These are phyloP conservation scores for Pseudognaphalium luteoalbum DNA, from an alignment of 129 eudicot species.

Conservation along the genomic window DNA sequence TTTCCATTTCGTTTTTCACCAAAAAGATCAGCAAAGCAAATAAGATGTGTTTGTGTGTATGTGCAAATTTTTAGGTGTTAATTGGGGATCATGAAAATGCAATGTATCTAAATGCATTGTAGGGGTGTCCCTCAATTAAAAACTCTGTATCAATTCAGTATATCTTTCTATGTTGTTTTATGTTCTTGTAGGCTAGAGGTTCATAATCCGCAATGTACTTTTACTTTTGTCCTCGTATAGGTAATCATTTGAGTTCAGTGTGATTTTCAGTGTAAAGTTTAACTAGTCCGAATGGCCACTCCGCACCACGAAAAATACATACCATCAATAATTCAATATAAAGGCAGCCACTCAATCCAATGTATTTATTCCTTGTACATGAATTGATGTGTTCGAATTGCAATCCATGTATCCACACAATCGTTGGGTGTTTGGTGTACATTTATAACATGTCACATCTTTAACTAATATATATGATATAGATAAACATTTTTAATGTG, in stretches of 20 bases:
- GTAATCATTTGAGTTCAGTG: too few relatives aligned
- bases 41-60: constrained; percentile 5
- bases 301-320: too few relatives aligned
- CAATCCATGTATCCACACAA: neutral
- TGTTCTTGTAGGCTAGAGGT: neutral
- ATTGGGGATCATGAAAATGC: constrained; percentile 3
- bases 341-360: neutral
- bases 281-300: too few relatives aligned
- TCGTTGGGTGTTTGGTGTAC: neutral
- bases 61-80: constrained; percentile 4
- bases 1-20: neutral
- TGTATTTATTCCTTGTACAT: neutral
- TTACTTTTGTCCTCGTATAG: too few relatives aligned
- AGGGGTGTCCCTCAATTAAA: too few relatives aligned
- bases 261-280: too few relatives aligned
- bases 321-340: too few relatives aligned
- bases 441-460: neutral
- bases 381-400: neutral
- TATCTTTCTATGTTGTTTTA: neutral
- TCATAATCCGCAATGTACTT: too few relatives aligned
- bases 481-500: too few relatives aligned
- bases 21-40: neutral
- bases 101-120: neutral
- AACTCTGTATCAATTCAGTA: neutral
- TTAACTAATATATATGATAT: neutral